phyloP scores from a whole-genome alignment of 2,329 filamentous ascomycete genomes.

The Talaromyces pinophilus region DNA sequence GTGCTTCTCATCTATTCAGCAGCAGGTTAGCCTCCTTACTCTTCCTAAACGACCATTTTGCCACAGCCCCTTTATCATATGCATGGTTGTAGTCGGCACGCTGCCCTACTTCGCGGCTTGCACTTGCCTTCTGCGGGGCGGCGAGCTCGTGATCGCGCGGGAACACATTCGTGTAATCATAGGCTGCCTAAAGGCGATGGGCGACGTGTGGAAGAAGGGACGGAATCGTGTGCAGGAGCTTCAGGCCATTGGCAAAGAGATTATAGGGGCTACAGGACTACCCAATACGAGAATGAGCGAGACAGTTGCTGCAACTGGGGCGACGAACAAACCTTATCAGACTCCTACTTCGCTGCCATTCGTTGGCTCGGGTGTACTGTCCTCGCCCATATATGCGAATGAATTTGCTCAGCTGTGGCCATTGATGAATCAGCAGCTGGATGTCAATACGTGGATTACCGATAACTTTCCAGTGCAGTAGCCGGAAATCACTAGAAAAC shows the following conservation, averaged over 20 bases:
- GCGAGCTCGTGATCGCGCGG: background rate
- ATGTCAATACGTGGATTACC: background rate
- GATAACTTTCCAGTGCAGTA: background rate
- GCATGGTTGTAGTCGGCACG: background rate
- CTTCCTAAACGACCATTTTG: background rate
- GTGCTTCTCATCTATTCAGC: background rate
- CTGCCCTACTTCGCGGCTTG: background rate
- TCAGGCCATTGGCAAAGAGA: conserved; percentile 3
- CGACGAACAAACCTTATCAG: background rate
- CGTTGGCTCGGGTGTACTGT: background rate
- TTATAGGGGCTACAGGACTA: background rate
- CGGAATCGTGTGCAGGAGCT: background rate
- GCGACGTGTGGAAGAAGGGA: background rate
- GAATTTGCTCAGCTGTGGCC: background rate
- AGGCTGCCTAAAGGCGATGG: background rate
- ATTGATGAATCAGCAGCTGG: background rate
- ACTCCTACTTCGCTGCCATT: background rate
- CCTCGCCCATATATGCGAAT: background rate
- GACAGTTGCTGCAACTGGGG: background rate
- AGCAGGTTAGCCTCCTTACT: background rate
- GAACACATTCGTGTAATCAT: background rate
- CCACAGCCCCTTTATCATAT: background rate
- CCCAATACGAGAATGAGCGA: background rate
- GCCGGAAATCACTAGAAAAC: background rate
- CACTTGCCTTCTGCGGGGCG: background rate